Percentiles rank a stretch among this genome's conserved stretches.
These are phyloP conservation scores for Aulographum hederae DNA, from an alignment of 2,329 filamentous ascomycete species.

Conservation along the genomic window DNA sequence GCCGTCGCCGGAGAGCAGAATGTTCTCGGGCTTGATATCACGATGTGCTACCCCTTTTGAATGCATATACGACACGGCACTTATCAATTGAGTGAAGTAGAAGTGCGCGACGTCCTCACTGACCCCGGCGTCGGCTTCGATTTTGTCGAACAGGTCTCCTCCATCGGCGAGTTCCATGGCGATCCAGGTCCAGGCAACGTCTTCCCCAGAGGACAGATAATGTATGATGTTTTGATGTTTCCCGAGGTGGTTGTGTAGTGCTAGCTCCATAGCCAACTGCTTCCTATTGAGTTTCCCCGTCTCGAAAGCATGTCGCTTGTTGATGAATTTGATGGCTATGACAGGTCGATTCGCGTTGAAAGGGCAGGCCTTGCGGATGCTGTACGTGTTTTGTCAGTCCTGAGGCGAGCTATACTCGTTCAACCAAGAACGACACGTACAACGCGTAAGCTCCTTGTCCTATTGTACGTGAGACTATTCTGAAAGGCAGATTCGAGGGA, in stretches of 20 bases:
- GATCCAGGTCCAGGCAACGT: slow-evolving; percentile 83
- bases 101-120: slow-evolving; percentile 86
- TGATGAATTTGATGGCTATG: slow-evolving; percentile 96
- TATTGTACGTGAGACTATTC: slow-evolving; percentile 90
- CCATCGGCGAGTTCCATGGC: slow-evolving; percentile 95
- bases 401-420: slow-evolving; percentile 4
- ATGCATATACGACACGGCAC: slow-evolving; percentile 87
- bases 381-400: slow-evolving; percentile 17
- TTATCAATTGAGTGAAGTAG: slow-evolving; percentile 84
- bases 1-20: slow-evolving; percentile 67
- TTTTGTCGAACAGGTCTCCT: slow-evolving; percentile 96
- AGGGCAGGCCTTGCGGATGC: slow-evolving; percentile 85
- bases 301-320: slow-evolving; percentile 84
- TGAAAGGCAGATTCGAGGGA: slow-evolving; percentile 71
- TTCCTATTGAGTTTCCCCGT: slow-evolving; percentile 77
- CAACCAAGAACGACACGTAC: slow-evolving; percentile 33
- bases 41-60: slow-evolving; percentile 88
- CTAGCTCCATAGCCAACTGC: slow-evolving; percentile 83
- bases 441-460: slow-evolving; percentile 94
- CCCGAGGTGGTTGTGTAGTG: slow-evolving; percentile 72
- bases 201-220: slow-evolving; percentile 77
- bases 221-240: slow-evolving; percentile 88
- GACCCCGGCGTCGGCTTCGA: slow-evolving; percentile 94
- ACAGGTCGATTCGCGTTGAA: slow-evolving; percentile 50
- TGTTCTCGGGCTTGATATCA: slow-evolving; percentile 65